These are phyloP conservation scores for Schoenoplectus tabernaemontani DNA, from an alignment of 202 grass and related monocot species.

Conservation along the genomic window DNA sequence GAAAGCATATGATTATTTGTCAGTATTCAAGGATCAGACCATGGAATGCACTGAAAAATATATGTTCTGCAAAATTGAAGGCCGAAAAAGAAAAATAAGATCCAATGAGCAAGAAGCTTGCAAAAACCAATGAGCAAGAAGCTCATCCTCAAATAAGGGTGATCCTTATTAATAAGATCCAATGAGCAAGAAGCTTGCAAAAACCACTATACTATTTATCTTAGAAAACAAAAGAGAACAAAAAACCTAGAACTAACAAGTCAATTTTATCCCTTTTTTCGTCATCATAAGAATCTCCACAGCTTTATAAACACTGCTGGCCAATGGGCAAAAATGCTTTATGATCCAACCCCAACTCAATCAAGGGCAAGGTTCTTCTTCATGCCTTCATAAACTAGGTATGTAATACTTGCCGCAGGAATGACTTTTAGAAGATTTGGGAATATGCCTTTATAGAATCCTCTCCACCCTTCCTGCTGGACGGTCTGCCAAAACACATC, in stretches of 20 bases:
- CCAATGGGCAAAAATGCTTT: slow-evolving; percentile 33
- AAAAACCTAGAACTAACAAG: slow-evolving; percentile 40
- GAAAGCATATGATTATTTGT: background rate
- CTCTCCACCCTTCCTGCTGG: slow-evolving; percentile 65
- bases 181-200: background rate
- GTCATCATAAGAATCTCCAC: slow-evolving; percentile 60
- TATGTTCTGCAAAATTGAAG: background rate
- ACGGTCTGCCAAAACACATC: slow-evolving; percentile 93
- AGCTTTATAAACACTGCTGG: slow-evolving; percentile 59
- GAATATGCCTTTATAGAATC: slow-evolving; percentile 94
- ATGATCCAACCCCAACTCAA: slow-evolving; percentile 32
- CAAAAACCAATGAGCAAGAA: too few relatives aligned
- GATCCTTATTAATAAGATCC: background rate
- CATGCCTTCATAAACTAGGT: slow-evolving; percentile 84
- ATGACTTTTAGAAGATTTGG: slow-evolving; percentile 97
- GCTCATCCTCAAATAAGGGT: background rate
- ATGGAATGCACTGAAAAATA: background rate
- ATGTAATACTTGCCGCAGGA: slow-evolving; percentile 95
- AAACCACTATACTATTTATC: slow-evolving; percentile 15
- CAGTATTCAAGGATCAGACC: background rate
- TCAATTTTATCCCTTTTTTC: slow-evolving; percentile 41
- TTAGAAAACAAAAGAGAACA: background rate
- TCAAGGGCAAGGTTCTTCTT: slow-evolving; percentile 95
- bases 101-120: too few relatives aligned
- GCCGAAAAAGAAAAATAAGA: background rate